These are phyloP conservation scores for Mycena sp. DNA, from an alignment of 1,284 basidiomycete species.

Conservation along the genomic window DNA sequence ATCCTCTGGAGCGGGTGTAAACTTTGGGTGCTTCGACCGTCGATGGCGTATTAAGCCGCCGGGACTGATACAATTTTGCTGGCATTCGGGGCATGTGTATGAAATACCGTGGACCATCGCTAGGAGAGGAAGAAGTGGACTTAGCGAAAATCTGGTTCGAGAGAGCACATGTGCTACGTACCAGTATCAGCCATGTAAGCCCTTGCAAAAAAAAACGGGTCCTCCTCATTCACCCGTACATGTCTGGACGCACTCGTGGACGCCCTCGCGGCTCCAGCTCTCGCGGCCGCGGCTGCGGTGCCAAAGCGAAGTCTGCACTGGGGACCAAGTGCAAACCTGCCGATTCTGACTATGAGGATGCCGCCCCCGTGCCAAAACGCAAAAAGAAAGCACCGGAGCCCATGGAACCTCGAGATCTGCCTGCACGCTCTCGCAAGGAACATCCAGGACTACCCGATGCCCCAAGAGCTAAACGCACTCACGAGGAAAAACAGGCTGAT, in stretches of 20 bases:
- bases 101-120: constrained; percentile 9
- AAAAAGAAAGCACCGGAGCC: no score
- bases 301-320: no score
- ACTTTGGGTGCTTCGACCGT: background rate
- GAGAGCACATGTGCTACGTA: background rate
- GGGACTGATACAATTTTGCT: background rate
- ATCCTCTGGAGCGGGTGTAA: constrained; percentile 7
- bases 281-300: no score
- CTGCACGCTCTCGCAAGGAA: no score
- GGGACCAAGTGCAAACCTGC: no score
- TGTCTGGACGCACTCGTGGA: background rate
- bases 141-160: background rate
- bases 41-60: background rate
- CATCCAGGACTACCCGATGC: no score
- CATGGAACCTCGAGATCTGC: no score
- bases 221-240: background rate
- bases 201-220: background rate
- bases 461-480: no score
- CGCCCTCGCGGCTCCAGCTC: background rate
- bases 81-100: constrained; percentile 3
- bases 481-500: background rate
- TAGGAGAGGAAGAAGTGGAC: background rate
- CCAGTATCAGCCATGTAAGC: background rate
- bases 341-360: no score
- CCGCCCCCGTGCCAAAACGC: no score